Conservation (phyloP, 495 filamentous ascomycete species). For the Trichoderma orchidacearum region DNA sequence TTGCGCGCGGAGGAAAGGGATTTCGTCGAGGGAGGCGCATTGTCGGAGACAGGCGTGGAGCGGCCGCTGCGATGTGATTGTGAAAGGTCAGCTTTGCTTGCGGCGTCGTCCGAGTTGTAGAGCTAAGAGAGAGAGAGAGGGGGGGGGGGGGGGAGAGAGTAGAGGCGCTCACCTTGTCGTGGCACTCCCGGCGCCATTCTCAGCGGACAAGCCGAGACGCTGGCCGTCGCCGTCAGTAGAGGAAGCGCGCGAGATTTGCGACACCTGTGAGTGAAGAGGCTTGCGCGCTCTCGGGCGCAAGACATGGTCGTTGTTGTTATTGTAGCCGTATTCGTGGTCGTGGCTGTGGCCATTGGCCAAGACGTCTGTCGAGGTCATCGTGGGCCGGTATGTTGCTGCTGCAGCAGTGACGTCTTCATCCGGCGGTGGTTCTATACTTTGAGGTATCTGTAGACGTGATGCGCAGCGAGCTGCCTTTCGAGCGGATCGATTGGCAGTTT, state of each 20-base stretch:
- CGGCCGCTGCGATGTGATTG: constrained; percentile 44
- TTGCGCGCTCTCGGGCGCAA: constrained; percentile 29
- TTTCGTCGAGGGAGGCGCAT: constrained; percentile 81
- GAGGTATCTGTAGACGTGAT: too few species aligned
- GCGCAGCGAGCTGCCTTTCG: too few species aligned
- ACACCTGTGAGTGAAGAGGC: constrained; percentile 25
- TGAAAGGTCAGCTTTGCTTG: constrained; percentile 3
- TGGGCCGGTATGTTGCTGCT: background rate
- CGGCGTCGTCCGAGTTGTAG: background rate
- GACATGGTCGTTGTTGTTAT: constrained; percentile 16
- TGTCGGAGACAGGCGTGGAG: constrained; percentile 77
- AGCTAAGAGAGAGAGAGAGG: background rate
- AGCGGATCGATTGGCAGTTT: too few species aligned
- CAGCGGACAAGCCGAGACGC: background rate
- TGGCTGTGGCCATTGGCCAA: background rate
- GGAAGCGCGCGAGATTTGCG: constrained; percentile 19
- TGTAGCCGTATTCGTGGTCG: background rate
- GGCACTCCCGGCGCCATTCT: constrained; percentile 3
- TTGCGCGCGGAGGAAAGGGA: constrained; percentile 75
- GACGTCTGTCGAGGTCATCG: background rate
- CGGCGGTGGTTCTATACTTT: too few species aligned
- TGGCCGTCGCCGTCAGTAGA: constrained; percentile 21
- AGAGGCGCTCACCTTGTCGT: constrained; percentile 22
- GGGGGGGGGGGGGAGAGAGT: background rate
- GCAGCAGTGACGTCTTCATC: background rate